These are phyloP conservation scores for Helianthus tuberosus DNA, from an alignment of 129 eudicot genomes.

Conservation along the genomic window DNA sequence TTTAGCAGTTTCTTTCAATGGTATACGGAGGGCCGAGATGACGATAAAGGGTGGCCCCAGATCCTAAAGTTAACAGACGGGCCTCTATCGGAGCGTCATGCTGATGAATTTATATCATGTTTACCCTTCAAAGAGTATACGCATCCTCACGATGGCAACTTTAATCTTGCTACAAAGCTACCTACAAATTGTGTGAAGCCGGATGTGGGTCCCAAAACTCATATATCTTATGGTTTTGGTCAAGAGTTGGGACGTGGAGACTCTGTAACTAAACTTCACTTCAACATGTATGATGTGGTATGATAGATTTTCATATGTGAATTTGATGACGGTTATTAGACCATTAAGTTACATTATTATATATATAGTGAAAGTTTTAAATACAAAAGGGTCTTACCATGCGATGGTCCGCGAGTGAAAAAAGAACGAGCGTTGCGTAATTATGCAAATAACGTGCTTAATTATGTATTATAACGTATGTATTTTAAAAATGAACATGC, in stretches of 20 bases:
- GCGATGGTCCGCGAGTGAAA: too few species aligned
- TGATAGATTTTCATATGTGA: background rate
- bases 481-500: too few species aligned
- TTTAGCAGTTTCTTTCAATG: constrained; percentile 45
- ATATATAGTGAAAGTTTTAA: too few species aligned
- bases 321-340: background rate
- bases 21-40: constrained; percentile 42
- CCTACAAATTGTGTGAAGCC: constrained; percentile 38
- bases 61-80: constrained; percentile 68
- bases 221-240: constrained; percentile 69
- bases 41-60: constrained; percentile 50
- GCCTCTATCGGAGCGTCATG: constrained; percentile 72
- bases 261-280: constrained; percentile 73
- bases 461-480: too few species aligned
- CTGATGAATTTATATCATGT: constrained; percentile 54
- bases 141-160: constrained; percentile 60
- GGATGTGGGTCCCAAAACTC: constrained; percentile 56
- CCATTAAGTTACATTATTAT: background rate
- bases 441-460: too few species aligned
- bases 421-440: too few species aligned
- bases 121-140: constrained; percentile 83
- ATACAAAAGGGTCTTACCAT: too few species aligned
- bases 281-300: constrained; percentile 66
- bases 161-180: constrained; percentile 29
- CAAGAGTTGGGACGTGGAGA: constrained; percentile 79